Percentiles rank a stretch among this genome's conserved stretches.
Conservation (phyloP, 352 stramenopile species). For the Phytopythium boreale region DNA sequence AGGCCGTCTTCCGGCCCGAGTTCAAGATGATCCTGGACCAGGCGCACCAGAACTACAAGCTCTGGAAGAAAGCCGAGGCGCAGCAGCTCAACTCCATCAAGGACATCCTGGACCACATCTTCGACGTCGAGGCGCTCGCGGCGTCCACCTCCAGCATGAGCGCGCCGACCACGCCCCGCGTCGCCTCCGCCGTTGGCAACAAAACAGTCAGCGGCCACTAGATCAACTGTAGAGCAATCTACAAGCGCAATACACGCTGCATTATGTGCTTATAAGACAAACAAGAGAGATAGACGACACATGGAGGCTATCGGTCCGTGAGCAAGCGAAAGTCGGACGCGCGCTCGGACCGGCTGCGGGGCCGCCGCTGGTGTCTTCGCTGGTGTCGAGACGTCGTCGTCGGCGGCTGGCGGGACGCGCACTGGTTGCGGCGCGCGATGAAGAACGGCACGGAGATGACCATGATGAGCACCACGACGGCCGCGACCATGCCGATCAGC, state of each 20-base stretch:
- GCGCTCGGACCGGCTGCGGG: not conserved
- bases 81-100: constrained; percentile 86
- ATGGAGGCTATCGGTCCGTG: constrained; percentile 1
- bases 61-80: constrained; percentile 75
- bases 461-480: constrained; percentile 15
- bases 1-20: constrained; percentile 69
- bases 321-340: not conserved
- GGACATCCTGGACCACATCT: constrained; percentile 78
- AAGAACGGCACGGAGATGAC: constrained; percentile 5
- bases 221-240: not conserved
- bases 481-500: constrained; percentile 12
- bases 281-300: no score
- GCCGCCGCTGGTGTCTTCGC: not conserved
- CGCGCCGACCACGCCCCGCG: constrained; percentile 1
- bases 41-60: constrained; percentile 79
- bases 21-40: constrained; percentile 83
- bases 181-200: not conserved
- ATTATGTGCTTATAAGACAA: constrained; percentile 1
- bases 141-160: not conserved
- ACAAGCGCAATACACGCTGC: not conserved
- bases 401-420: not conserved
- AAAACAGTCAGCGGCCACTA: no score
- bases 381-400: not conserved
- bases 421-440: constrained; percentile 3
- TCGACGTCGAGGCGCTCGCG: constrained; percentile 34